phyloP scores from a whole-genome alignment of 2,329 filamentous ascomycete genomes.

The Aspergillus pseudotamarii region DNA sequence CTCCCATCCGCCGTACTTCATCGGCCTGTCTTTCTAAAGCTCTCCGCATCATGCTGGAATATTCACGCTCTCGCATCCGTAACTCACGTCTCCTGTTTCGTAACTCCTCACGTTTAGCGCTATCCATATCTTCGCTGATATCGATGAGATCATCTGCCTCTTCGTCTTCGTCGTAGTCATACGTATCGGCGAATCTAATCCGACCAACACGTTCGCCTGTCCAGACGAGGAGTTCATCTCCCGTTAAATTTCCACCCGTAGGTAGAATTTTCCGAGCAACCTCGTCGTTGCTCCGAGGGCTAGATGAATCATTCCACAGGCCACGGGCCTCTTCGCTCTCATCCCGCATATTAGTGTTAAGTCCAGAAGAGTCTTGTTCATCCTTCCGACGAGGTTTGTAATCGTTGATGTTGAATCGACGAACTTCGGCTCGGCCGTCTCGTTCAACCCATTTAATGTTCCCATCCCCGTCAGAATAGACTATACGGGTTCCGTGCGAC shows the following conservation, averaged over 20 bases:
- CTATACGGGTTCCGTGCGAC: slow-evolving; percentile 78
- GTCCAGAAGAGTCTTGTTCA: neutral
- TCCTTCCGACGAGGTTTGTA: slow-evolving; percentile 17
- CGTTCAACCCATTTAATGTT: slow-evolving; percentile 89
- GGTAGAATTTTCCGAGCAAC: slow-evolving; percentile 80
- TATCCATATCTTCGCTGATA: slow-evolving; percentile 32
- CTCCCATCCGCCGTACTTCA: slow-evolving; percentile 72
- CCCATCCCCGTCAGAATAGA: slow-evolving; percentile 81
- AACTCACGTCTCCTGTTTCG: slow-evolving; percentile 36
- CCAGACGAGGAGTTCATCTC: slow-evolving; percentile 80
- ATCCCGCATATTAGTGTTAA: slow-evolving; percentile 8
- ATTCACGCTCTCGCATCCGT: slow-evolving; percentile 52
- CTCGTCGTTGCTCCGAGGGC: slow-evolving; percentile 60
- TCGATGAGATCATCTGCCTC: slow-evolving; percentile 40
- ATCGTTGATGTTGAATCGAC: slow-evolving; percentile 61
- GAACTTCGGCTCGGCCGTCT: slow-evolving; percentile 65
- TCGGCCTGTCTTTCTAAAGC: slow-evolving; percentile 77
- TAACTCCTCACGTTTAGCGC: slow-evolving; percentile 31
- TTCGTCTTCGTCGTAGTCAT: slow-evolving; percentile 39
- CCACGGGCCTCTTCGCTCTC: slow-evolving; percentile 45
- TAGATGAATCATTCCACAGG: slow-evolving; percentile 59
- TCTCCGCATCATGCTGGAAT: slow-evolving; percentile 71
- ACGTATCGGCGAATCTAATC: slow-evolving; percentile 60
- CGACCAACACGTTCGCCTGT: slow-evolving; percentile 83
- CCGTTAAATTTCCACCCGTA: slow-evolving; percentile 48